A percentile compares a stretch with the other conserved stretches of the same genome.
phyloP scores from a whole-genome alignment of 1,284 basidiomycete species.

The Prillingera fragicola region DNA sequence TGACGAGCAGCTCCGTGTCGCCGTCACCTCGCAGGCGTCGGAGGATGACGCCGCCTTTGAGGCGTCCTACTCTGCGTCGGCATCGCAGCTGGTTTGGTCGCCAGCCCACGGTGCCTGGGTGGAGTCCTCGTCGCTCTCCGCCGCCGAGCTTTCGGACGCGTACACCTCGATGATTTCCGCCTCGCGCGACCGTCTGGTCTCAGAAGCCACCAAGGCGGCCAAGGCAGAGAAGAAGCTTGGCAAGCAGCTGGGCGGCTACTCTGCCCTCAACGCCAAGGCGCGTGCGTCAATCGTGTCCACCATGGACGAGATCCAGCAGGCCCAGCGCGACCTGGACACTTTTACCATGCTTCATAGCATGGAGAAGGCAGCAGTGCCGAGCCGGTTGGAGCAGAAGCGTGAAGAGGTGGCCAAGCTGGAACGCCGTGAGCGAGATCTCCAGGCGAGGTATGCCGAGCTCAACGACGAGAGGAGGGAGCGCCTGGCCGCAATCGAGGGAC shows the following conservation, averaged over 20 bases:
- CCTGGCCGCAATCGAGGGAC: conserved; percentile 54
- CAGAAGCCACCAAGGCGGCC: conserved; percentile 69
- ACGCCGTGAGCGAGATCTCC: conserved; percentile 66
- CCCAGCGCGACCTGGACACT: conserved; percentile 66
- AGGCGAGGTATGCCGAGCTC: conserved; percentile 76
- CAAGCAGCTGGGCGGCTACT: conserved; percentile 85
- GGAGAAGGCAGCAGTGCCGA: conserved; percentile 69
- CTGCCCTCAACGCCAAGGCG: conserved; percentile 67
- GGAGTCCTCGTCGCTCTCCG: conserved; percentile 56
- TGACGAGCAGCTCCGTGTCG: conserved; percentile 68
- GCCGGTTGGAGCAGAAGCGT: conserved; percentile 64
- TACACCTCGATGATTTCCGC: conserved; percentile 60
- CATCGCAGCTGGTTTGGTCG: conserved; percentile 61
- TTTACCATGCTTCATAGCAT: conserved; percentile 66
- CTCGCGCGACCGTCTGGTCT: conserved; percentile 69
- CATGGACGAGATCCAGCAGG: conserved; percentile 64
- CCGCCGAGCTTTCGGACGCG: conserved; percentile 60
- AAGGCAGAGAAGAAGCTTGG: conserved; percentile 91
- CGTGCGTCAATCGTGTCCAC: conserved; percentile 61
- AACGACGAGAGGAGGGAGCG: conserved; percentile 65
- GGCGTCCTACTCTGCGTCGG: conserved; percentile 63
- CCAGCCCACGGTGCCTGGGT: conserved; percentile 61
- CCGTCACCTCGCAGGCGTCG: conserved; percentile 59
- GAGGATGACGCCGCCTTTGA: conserved; percentile 57
- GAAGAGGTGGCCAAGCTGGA: conserved; percentile 79